Conservation (phyloP, 345 rosid species). For the Eucalyptus polybractea region DNA sequence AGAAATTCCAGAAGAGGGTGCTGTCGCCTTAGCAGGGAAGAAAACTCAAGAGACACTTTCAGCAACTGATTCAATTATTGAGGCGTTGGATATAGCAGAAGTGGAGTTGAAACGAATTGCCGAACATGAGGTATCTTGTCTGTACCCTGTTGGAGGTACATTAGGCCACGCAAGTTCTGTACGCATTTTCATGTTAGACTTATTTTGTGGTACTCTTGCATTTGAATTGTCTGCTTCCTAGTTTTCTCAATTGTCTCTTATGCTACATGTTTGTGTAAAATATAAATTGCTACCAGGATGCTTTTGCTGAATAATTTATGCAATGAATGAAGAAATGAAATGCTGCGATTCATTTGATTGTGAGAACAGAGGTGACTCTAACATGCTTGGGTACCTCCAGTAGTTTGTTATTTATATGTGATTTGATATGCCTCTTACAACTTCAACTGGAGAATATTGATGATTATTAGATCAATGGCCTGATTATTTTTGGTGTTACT, state of each 20-base stretch:
- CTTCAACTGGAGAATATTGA: not conserved
- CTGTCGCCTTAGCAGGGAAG: conserved; percentile 79
- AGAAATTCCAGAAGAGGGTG: conserved; percentile 91
- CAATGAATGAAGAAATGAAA: not conserved
- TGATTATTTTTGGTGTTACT: not conserved
- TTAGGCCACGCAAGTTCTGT: not conserved
- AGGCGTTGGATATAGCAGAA: conserved; percentile 71
- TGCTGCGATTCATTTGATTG: not conserved
- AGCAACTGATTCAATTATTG: conserved; percentile 72
- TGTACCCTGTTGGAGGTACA: not conserved
- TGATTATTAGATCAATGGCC: not conserved
- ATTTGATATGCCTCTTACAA: not conserved
- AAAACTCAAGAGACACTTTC: conserved; percentile 65
- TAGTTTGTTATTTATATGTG: not conserved
- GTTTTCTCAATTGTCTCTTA: not conserved
- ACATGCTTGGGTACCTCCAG: not conserved
- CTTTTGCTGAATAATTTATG: not conserved
- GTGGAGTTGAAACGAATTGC: conserved; percentile 49
- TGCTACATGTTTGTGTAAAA: not conserved
- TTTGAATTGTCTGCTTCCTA: not conserved
- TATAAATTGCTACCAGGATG: not conserved
- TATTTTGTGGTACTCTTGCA: not conserved
- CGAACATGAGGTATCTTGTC: conserved; percentile 47
- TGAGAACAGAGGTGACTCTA: not conserved
- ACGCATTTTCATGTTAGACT: not conserved